A percentile compares a stretch with the other conserved stretches of the same genome.
These are phyloP conservation scores for Yamadazyma oceani DNA, from an alignment of 1,139 yeast species.

Conservation along the genomic window DNA sequence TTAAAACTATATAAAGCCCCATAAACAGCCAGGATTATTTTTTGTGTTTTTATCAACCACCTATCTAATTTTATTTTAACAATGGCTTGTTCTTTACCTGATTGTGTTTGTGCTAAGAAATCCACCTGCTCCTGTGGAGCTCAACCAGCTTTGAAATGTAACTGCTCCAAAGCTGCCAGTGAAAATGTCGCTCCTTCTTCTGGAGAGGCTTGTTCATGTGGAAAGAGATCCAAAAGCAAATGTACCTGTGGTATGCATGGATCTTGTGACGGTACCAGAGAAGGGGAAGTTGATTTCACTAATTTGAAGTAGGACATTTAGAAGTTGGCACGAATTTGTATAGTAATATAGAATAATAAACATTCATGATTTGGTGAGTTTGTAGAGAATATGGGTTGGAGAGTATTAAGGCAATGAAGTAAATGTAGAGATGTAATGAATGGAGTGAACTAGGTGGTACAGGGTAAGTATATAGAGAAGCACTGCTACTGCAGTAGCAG, in stretches of 20 bases:
- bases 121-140: constrained; percentile 54
- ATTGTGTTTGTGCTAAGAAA: constrained; percentile 49
- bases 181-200: constrained; percentile 43
- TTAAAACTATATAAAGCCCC: constrained; percentile 9
- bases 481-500: too few species aligned
- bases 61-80: constrained; percentile 7
- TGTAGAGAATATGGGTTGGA: too few species aligned
- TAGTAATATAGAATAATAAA: too few species aligned
- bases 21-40: too few species aligned
- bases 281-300: constrained; percentile 49
- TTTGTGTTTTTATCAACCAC: too few species aligned
- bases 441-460: too few species aligned
- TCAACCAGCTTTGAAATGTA: constrained; percentile 46
- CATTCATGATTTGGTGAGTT: background rate
- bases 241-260: constrained; percentile 46
- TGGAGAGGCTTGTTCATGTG: constrained; percentile 45
- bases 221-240: constrained; percentile 39
- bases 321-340: background rate
- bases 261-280: constrained; percentile 43
- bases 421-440: too few species aligned
- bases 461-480: too few species aligned
- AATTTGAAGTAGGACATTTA: constrained; percentile 26
- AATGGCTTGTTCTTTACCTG: constrained; percentile 46
- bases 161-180: constrained; percentile 40
- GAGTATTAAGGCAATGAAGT: too few species aligned